Conservation (phyloP, 2,329 filamentous ascomycete species). For the Venturia carpophila region DNA sequence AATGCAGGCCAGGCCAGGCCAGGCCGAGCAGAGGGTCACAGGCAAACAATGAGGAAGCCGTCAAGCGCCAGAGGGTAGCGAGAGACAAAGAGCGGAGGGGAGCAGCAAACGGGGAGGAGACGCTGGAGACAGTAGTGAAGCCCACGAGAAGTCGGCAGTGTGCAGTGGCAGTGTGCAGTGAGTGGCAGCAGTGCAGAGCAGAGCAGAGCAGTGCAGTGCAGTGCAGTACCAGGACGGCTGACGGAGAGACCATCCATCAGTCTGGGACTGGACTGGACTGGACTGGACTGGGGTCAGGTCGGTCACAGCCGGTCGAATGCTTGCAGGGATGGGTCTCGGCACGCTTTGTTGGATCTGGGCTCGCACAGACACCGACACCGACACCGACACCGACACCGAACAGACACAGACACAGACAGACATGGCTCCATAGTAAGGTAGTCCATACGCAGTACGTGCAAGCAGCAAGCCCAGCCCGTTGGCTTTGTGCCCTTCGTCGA, state of each 20-base stretch:
- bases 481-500: background rate
- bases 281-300: background rate
- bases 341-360: constrained; percentile 9
- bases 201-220: too few species aligned
- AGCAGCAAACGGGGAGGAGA: constrained; percentile 2
- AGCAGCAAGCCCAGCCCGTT: background rate
- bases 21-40: background rate
- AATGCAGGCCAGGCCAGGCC: too few species aligned
- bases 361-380: background rate
- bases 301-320: constrained; percentile 1
- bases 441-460: too few species aligned
- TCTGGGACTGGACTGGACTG: too few species aligned
- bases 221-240: background rate
- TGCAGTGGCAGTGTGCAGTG: too few species aligned
- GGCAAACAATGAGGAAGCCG: constrained; percentile 12
- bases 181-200: too few species aligned
- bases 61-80: background rate
- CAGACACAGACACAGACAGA: too few species aligned
- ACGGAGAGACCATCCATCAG: background rate
- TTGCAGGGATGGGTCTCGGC: constrained; percentile 9
- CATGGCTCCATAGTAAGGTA: too few species aligned
- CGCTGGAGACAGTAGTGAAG: constrained; percentile 1
- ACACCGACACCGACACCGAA: too few species aligned
- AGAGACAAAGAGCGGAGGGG: constrained; percentile 2
- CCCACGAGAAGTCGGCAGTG: background rate